These are phyloP conservation scores for Fraxinus platypoda DNA, from an alignment of 305 asterid species.

Conservation along the genomic window DNA sequence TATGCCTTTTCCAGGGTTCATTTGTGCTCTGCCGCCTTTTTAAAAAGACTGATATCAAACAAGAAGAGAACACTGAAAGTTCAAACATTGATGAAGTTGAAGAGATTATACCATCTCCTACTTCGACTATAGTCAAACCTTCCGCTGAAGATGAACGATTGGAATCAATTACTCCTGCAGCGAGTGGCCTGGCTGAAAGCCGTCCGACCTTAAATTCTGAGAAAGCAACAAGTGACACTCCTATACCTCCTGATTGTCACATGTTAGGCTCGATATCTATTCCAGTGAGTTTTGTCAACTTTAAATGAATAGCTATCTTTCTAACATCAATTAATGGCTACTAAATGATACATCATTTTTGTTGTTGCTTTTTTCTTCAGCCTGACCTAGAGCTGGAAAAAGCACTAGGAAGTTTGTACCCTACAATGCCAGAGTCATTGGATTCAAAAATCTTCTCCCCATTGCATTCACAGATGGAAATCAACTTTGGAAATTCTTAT, in stretches of 20 bases:
- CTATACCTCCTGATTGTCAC: slow-evolving; percentile 40
- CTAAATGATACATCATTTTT: background rate
- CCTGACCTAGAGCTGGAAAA: slow-evolving; percentile 64
- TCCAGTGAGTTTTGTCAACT: slow-evolving; percentile 27
- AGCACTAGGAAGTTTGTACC: slow-evolving; percentile 37
- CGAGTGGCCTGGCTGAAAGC: slow-evolving; percentile 32
- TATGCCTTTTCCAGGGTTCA: slow-evolving; percentile 53
- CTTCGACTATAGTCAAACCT: slow-evolving; percentile 24
- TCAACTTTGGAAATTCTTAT: slow-evolving; percentile 59
- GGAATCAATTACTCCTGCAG: slow-evolving; percentile 42
- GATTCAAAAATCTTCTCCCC: slow-evolving; percentile 78
- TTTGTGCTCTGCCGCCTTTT: slow-evolving; percentile 87
- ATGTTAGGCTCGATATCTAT: slow-evolving; percentile 33
- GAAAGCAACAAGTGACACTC: slow-evolving; percentile 25
- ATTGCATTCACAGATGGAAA: slow-evolving; percentile 62
- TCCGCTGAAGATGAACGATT: slow-evolving; percentile 50
- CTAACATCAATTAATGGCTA: background rate
- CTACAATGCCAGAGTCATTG: slow-evolving; percentile 33
- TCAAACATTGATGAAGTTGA: slow-evolving; percentile 49
- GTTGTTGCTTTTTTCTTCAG: slow-evolving; percentile 31
- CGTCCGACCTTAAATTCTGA: slow-evolving; percentile 25
- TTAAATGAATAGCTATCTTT: background rate
- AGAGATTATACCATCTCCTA: slow-evolving; percentile 45
- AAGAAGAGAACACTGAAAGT: slow-evolving; percentile 49
- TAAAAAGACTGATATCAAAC: slow-evolving; percentile 65